Conservation (phyloP, 768 basidiomycete genomes). For the Naganishia randhawae region DNA sequence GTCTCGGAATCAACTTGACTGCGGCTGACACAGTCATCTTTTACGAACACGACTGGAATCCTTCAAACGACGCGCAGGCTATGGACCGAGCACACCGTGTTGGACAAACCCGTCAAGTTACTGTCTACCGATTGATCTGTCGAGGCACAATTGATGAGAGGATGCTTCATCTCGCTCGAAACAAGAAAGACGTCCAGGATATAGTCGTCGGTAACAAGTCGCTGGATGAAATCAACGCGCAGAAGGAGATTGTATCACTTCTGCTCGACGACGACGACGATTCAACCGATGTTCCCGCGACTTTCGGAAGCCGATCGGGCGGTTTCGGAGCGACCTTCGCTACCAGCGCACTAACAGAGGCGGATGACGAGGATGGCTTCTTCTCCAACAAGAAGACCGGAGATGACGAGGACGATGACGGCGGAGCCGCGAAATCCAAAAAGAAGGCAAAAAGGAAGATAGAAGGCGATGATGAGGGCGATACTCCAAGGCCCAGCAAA, state of each 20-base stretch:
- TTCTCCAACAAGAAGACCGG: constrained; percentile 14
- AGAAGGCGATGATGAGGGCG: neutral
- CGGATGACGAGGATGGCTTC: constrained; percentile 14
- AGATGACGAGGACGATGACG: constrained; percentile 16
- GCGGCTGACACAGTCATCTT: constrained; percentile 88
- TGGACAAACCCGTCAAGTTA: constrained; percentile 94
- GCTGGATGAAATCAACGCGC: constrained; percentile 85
- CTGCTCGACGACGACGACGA: constrained; percentile 81
- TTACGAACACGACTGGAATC: constrained; percentile 95
- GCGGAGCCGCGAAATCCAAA: neutral
- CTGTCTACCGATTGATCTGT: constrained; percentile 90
- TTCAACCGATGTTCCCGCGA: neutral
- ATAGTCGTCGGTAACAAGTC: constrained; percentile 97
- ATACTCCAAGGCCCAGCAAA: neutral
- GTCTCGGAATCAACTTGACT: constrained; percentile 58
- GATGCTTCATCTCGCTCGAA: constrained; percentile 89
- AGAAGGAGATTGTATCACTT: constrained; percentile 92
- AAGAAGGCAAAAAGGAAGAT: neutral
- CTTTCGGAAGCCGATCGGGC: constrained; percentile 12
- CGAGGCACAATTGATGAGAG: constrained; percentile 65
- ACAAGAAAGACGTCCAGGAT: constrained; percentile 99
- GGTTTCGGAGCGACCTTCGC: constrained; percentile 14
- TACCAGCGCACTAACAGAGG: neutral
- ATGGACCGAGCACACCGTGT: constrained; percentile 98
- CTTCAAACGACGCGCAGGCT: constrained; percentile 94